A percentile compares a stretch with the other conserved stretches of the same genome.
Evolutionary conservation across 139 green algal genomes (phyloP).

Genomic region (Ostreobium quekettii): DNA sequence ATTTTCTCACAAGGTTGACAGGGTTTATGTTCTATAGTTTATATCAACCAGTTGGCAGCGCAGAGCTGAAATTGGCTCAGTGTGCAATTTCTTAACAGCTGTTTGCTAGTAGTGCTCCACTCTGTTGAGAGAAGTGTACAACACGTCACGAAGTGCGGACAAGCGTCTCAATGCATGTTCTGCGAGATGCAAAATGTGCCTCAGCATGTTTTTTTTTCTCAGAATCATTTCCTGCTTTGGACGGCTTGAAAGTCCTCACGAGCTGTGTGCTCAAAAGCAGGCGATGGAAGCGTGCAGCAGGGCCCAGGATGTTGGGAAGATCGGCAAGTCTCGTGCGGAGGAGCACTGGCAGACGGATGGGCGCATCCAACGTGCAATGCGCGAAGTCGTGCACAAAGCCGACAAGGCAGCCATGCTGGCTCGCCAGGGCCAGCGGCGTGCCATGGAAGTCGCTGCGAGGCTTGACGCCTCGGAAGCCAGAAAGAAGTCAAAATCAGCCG

Average conservation of each 20-base stretch:
- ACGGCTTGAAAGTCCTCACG: neutral
- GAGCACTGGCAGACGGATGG: slow-evolving; percentile 35
- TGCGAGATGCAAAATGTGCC: no score
- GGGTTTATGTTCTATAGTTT: no score
- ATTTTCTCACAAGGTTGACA: no score
- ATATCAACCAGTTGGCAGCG: no score
- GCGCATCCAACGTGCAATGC: slow-evolving; percentile 25
- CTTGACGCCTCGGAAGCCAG: no score
- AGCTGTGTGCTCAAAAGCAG: slow-evolving; percentile 5
- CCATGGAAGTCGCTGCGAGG: slow-evolving; percentile 8
- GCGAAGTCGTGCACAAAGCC: slow-evolving; percentile 9
- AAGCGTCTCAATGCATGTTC: no score
- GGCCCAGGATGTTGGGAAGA: slow-evolving; percentile 7
- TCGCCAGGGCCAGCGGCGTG: neutral
- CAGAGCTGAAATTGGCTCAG: no score
- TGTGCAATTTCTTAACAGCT: no score
- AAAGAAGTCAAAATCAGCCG: no score
- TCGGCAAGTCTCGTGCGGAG: slow-evolving; percentile 6
- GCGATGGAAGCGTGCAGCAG: slow-evolving; percentile 22
- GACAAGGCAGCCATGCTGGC: slow-evolving; percentile 13
- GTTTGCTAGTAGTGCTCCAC: no score
- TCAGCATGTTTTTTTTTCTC: slow-evolving; percentile 3
- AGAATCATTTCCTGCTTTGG: neutral
- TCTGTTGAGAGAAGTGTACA: no score
- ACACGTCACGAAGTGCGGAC: no score